phyloP scores from a whole-genome alignment of 2,329 filamentous ascomycete genomes.

The Penicillium vulpinum region DNA sequence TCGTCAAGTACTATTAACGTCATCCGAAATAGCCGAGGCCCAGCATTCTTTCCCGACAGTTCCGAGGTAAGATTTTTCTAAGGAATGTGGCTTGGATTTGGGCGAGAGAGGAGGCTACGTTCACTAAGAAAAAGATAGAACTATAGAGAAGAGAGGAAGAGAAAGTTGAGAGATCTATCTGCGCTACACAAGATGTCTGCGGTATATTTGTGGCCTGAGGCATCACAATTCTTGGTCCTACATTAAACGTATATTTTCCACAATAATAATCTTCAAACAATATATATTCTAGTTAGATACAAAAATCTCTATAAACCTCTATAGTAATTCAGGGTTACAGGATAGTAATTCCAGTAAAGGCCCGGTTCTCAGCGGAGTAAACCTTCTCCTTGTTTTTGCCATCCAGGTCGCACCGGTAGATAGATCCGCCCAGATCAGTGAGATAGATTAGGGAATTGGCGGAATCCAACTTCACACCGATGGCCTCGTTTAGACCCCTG shows the following conservation, averaged over 20 bases:
- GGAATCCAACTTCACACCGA: constrained; percentile 28
- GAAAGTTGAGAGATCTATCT: not conserved
- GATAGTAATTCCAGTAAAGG: constrained; percentile 20
- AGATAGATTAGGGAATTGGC: constrained; percentile 23
- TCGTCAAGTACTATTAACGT: not conserved
- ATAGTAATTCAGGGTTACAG: not conserved
- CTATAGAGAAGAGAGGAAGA: not conserved
- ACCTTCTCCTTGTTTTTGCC: constrained; percentile 4
- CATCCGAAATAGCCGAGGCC: not conserved
- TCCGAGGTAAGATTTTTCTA: not conserved
- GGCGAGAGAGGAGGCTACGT: not conserved
- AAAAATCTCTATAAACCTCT: not conserved
- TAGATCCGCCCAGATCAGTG: constrained; percentile 31
- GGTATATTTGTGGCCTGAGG: not conserved
- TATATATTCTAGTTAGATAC: too few relatives aligned
- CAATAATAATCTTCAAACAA: too few relatives aligned
- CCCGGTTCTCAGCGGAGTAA: constrained; percentile 10
- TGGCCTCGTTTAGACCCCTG: constrained; percentile 28
- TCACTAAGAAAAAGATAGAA: not conserved
- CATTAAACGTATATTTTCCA: not conserved
- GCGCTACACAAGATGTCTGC: not conserved
- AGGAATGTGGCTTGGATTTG: not conserved
- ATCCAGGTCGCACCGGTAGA: constrained; percentile 27
- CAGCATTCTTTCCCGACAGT: not conserved
- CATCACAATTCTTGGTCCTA: not conserved